Evolutionary conservation across 805 yeast genomes (phyloP), one percentile per base, ranked within the genome.

Genomic region (Candida arabinofermentans): DNA sequence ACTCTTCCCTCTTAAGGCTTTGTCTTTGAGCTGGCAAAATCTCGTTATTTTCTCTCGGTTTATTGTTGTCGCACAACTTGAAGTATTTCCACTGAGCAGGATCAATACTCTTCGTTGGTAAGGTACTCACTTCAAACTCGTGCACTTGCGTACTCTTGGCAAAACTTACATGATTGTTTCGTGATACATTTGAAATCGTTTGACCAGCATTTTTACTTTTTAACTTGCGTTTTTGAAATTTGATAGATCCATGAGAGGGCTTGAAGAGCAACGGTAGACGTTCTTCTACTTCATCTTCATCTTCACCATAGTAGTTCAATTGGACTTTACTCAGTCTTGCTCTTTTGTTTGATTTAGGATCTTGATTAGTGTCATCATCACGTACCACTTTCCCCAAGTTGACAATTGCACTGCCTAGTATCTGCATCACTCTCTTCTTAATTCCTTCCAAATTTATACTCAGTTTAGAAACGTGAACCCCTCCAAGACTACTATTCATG

Each of bases 261-360:
- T 40, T 36, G 41, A 44, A 36, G 26, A 42, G 44, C n/a, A 46
- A 17, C 2, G 39, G 27, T 16, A 14, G 13, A 9, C 23, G 27
- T 7, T 19, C n/a, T 13, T 21, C 42, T 10, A 13, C 23, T 3
- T 41, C 23, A 13, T 6, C 27, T 10, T 42, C 39, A 3, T 50
- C 57, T 29, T 50, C 54, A 10, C 48, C 57, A 34, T 48, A 50
- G 33, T 52, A 50, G 31, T 30, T 31, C 16, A 52, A 27, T 29
- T 38, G 44, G 9, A 51, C 31, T 39, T 39, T 26, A 40, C 35
- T 16, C 38, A 17, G 8, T 42, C 17, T 17, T 17, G 27, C 22
- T n/a, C 35, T 21, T 22, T 22, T n/a, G 12, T 6, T 10, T 13
- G 14, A 19, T 7, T 8, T 21, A 8, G 24, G 8, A 8, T 33